Evolutionary conservation across 2,329 filamentous ascomycete species (phyloP).

Genomic region (Coniochaeta sp.): DNA sequence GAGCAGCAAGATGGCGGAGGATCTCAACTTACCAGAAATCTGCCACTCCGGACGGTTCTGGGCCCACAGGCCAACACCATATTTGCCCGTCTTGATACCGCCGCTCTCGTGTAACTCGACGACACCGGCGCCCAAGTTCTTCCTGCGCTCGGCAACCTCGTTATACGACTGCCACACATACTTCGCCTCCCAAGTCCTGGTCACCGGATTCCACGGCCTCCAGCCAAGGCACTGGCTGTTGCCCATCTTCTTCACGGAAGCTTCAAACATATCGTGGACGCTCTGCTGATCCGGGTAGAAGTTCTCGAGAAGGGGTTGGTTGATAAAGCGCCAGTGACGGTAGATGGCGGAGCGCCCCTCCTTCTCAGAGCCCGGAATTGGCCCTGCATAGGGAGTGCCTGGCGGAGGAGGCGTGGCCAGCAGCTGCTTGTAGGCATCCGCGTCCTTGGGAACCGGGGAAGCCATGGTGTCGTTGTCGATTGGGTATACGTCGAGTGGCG

Average conservation of each 20-base stretch:
- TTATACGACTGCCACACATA: constrained; percentile 82
- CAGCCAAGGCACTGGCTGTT: constrained; percentile 71
- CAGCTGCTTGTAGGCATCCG: constrained; percentile 39
- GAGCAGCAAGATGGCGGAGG: neutral
- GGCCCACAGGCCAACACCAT: constrained; percentile 77
- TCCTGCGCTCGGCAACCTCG: constrained; percentile 70
- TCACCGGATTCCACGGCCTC: constrained; percentile 69
- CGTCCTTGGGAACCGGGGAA: constrained; percentile 20
- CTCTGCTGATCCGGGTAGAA: constrained; percentile 66
- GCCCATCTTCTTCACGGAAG: constrained; percentile 52
- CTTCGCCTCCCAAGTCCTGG: constrained; percentile 64
- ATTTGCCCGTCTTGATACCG: constrained; percentile 59
- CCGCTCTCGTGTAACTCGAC: constrained; percentile 71
- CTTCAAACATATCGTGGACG: constrained; percentile 75
- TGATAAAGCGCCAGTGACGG: constrained; percentile 71
- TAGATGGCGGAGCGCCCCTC: constrained; percentile 72
- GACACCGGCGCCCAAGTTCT: constrained; percentile 79
- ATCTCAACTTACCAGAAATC: constrained; percentile 53
- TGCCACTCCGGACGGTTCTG: constrained; percentile 88
- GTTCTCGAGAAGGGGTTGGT: constrained; percentile 64
- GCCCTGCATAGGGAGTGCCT: constrained; percentile 70
- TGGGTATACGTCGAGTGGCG: too few relatives aligned
- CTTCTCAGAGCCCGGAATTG: constrained; percentile 66
- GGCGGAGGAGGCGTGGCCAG: constrained; percentile 59
- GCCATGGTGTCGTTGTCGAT: constrained; percentile 25